These are phyloP conservation scores for Clausena lansium DNA, from an alignment of 345 rosid genomes.

Conservation along the genomic window DNA sequence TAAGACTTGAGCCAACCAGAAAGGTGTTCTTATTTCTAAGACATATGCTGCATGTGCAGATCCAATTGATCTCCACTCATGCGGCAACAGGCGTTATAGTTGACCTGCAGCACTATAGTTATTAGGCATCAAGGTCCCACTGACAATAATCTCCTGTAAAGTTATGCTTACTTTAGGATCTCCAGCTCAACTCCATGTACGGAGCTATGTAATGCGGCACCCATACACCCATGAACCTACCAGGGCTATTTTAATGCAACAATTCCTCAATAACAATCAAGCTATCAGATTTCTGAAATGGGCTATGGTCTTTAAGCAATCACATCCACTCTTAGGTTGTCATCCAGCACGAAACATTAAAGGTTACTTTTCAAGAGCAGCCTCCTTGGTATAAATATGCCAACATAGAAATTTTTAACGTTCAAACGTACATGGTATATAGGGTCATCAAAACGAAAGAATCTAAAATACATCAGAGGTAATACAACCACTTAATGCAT, in stretches of 20 bases:
- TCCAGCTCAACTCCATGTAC: neutral
- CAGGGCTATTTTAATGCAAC: neutral
- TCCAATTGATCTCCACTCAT: neutral
- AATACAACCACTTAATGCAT: too few species aligned
- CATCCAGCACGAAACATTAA: neutral
- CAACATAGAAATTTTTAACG: neutral
- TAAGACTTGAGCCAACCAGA: constrained; percentile 3
- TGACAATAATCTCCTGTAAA: neutral
- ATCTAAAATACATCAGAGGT: too few species aligned
- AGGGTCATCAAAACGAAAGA: too few species aligned
- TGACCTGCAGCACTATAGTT: neutral
- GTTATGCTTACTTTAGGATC: neutral
- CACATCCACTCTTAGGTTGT: neutral
- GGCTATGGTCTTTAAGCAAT: neutral
- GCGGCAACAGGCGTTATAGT: neutral
- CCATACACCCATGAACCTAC: neutral
- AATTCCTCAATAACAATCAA: constrained; percentile 2
- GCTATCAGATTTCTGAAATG: neutral
- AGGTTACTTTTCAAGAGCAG: neutral
- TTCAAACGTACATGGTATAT: neutral
- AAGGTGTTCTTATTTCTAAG: neutral
- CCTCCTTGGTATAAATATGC: neutral
- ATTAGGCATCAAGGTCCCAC: neutral
- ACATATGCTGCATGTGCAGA: neutral
- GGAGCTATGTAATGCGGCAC: neutral